A percentile compares a stretch with the other conserved stretches of the same genome.
Evolutionary conservation across 192 early-diverging fungal genomes (phyloP).

Genomic region (Gigaspora rosea): DNA sequence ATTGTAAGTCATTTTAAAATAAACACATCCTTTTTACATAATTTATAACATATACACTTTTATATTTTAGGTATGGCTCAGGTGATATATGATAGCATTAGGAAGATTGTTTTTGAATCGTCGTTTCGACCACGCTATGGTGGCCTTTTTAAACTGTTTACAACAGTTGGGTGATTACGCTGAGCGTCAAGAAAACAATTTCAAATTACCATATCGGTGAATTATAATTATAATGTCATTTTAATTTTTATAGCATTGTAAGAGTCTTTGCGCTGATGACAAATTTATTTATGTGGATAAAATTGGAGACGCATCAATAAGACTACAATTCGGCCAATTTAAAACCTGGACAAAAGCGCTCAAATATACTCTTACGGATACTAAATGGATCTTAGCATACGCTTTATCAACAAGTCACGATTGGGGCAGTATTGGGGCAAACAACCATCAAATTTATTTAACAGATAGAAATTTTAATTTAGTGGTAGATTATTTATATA

Average conservation of each 20-base stretch:
- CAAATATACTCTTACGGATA: constrained; percentile 84
- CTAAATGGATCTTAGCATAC: constrained; percentile 88
- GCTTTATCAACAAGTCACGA: constrained; percentile 45
- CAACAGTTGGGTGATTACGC: constrained; percentile 86
- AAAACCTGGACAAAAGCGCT: constrained; percentile 92
- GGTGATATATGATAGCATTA: constrained; percentile 77
- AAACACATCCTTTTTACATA: background rate
- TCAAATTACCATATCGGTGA: constrained; percentile 83
- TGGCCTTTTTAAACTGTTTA: constrained; percentile 87
- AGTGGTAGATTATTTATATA: too few species aligned
- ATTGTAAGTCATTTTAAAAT: constrained; percentile 54
- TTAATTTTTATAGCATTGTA: background rate
- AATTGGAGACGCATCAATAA: constrained; percentile 81
- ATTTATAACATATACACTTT: background rate
- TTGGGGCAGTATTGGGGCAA: constrained; percentile 16
- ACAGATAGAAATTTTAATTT: background rate
- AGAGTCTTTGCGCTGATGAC: too few species aligned
- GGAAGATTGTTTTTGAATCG: constrained; percentile 79
- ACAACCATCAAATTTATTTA: constrained; percentile 2
- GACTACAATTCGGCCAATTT: constrained; percentile 86
- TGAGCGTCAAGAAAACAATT: constrained; percentile 66
- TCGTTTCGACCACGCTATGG: constrained; percentile 86
- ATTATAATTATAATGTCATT: background rate
- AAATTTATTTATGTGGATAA: constrained; percentile 55
- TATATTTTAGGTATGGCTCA: constrained; percentile 69